Evolutionary conservation across 345 rosid species (phyloP).

Genomic region (Cardamine chenopodiifolia): DNA sequence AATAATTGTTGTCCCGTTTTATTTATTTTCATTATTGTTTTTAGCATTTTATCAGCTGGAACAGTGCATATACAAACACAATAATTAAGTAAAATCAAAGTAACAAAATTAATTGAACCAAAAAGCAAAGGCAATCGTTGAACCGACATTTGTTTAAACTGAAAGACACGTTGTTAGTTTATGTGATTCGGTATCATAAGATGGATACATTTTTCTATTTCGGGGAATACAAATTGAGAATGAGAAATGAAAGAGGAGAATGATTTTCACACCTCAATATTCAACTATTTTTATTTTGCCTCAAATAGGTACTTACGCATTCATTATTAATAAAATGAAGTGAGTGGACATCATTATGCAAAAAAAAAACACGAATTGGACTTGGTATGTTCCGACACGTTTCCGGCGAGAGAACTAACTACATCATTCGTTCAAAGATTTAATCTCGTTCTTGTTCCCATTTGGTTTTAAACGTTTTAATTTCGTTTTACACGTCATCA

Average conservation of each 20-base stretch:
- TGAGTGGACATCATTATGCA: conserved; percentile 20
- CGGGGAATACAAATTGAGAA: conserved; percentile 19
- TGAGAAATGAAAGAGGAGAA: conserved; percentile 19
- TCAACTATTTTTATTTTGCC: conserved; percentile 7
- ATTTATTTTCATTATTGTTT: conserved; percentile 6
- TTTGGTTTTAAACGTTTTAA: conserved; percentile 8
- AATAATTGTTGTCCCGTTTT: conserved; percentile 9
- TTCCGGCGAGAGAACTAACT: conserved; percentile 38
- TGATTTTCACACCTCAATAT: conserved; percentile 21
- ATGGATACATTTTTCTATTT: conserved; percentile 16
- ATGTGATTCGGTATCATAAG: conserved; percentile 35
- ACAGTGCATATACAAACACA: not conserved
- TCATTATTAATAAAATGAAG: not conserved
- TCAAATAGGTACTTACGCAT: conserved; percentile 20
- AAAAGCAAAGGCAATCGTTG: conserved; percentile 16
- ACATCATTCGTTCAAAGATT: conserved; percentile 30
- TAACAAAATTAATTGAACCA: conserved; percentile 10
- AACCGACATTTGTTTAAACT: conserved; percentile 36
- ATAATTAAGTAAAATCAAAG: conserved; percentile 21
- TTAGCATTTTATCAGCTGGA: conserved; percentile 19
- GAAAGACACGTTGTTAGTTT: conserved; percentile 34
- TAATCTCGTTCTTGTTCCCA: conserved; percentile 36
- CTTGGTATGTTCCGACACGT: conserved; percentile 35
- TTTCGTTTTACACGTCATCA: conserved; percentile 18
- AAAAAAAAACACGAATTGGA: not conserved